Evolutionary conservation across 139 green algal genomes (phyloP).

Genomic region (Volvox africanus): DNA sequence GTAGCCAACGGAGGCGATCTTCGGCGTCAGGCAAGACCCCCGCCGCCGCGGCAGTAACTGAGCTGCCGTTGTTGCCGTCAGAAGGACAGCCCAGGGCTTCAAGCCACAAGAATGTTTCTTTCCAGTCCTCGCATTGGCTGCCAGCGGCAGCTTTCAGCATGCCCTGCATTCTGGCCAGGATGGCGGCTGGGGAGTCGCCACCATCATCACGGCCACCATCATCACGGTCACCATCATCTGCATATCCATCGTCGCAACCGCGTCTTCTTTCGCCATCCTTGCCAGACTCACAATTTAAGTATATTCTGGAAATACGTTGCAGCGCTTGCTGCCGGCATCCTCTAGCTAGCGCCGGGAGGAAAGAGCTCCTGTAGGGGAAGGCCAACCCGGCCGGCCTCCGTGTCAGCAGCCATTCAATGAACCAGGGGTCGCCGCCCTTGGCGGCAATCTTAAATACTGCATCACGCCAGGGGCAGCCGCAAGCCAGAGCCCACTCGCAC

Average conservation of each 20-base stretch:
- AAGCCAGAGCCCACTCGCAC: neutral
- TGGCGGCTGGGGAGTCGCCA: neutral
- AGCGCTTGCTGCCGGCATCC: neutral
- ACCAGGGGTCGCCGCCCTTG: neutral
- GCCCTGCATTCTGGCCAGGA: neutral
- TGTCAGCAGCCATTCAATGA: slow-evolving; percentile 14
- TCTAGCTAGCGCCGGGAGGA: neutral
- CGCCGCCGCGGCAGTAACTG: neutral
- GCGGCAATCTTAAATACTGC: neutral
- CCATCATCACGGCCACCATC: neutral
- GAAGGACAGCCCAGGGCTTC: neutral
- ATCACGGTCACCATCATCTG: neutral
- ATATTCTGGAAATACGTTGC: neutral
- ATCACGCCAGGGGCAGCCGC: neutral
- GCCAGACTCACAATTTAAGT: too few relatives aligned
- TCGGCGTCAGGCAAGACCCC: neutral
- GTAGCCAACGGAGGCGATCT: neutral
- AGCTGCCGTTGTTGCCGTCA: neutral
- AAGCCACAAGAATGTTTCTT: slow-evolving; percentile 14
- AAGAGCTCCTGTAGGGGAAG: neutral
- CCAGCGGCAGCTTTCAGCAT: neutral
- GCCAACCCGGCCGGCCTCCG: neutral
- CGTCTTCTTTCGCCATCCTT: too few relatives aligned
- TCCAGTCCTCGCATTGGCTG: neutral
- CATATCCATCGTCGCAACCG: neutral